A percentile compares a stretch with the other conserved stretches of the same genome.
These are phyloP conservation scores for Myxozyma vanderwaltii DNA, from an alignment of 805 yeast genomes.

Conservation along the genomic window DNA sequence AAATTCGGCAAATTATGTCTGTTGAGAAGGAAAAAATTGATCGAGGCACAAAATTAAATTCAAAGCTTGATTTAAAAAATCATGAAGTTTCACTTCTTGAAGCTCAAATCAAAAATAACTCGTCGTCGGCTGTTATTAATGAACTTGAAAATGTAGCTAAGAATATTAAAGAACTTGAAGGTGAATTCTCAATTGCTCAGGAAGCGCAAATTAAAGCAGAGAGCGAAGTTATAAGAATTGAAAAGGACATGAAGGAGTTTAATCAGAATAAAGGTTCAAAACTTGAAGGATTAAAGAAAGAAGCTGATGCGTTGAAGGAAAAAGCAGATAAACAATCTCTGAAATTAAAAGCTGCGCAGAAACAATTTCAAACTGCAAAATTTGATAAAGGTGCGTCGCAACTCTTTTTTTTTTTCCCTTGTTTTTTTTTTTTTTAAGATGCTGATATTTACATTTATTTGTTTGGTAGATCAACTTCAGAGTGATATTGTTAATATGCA, in stretches of 20 bases:
- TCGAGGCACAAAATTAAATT: constrained; percentile 28
- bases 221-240: constrained; percentile 55
- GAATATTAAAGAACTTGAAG: constrained; percentile 51
- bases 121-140: constrained; percentile 33
- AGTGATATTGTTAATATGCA: constrained; percentile 50
- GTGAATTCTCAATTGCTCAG: constrained; percentile 46
- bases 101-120: constrained; percentile 34
- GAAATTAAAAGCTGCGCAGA: constrained; percentile 52
- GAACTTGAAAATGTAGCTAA: constrained; percentile 44
- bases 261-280: constrained; percentile 77
- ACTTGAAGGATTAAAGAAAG: constrained; percentile 58
- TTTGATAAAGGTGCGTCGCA: constrained; percentile 55
- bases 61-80: constrained; percentile 39
- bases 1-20: constrained; percentile 39
- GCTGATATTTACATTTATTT: too few relatives aligned
- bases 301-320: constrained; percentile 49
- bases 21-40: constrained; percentile 23
- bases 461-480: constrained; percentile 66
- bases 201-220: constrained; percentile 42
- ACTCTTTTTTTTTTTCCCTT: too few relatives aligned
- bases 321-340: constrained; percentile 46
- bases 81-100: constrained; percentile 40
- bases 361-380: constrained; percentile 61
- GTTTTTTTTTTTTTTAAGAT: too few relatives aligned
- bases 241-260: constrained; percentile 81